Conservation (phyloP, 805 yeast species). For the Metschnikowia arizonensis region DNA sequence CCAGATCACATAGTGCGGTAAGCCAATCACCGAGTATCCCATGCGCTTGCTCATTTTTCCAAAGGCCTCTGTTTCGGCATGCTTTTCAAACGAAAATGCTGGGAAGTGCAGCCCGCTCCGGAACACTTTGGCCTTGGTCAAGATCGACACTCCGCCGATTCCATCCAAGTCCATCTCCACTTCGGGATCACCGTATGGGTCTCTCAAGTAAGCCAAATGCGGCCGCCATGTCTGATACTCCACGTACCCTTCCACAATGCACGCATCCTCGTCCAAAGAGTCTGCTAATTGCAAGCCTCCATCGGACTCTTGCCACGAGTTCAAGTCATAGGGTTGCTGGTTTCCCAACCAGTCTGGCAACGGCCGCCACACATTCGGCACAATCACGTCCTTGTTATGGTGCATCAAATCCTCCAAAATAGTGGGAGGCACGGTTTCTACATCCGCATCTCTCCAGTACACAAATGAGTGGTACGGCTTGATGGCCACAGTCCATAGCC, state of each 20-base stretch:
- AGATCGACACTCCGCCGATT: conserved; percentile 93
- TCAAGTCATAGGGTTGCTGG: conserved; percentile 80
- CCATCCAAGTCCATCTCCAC: conserved; percentile 94
- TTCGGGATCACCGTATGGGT: conserved; percentile 92
- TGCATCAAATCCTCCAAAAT: conserved; percentile 89
- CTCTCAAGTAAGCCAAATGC: conserved; percentile 89
- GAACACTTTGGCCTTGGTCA: conserved; percentile 83
- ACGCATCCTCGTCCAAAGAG: conserved; percentile 83
- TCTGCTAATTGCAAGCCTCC: conserved; percentile 78
- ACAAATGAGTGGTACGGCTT: conserved; percentile 94
- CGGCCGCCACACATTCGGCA: conserved; percentile 93
- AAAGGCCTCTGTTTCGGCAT: conserved; percentile 97
- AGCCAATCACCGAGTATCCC: conserved; percentile 83
- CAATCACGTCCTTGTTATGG: conserved; percentile 86
- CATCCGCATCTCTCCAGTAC: conserved; percentile 97
- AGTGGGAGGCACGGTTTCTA: conserved; percentile 83
- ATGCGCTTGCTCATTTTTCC: conserved; percentile 83
- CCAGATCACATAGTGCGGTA: conserved; percentile 96
- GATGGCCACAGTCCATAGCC: conserved; percentile 83
- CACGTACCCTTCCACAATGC: conserved; percentile 94
- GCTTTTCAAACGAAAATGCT: conserved; percentile 91
- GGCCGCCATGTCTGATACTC: conserved; percentile 99
- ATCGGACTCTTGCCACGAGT: conserved; percentile 82
- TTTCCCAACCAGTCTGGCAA: conserved; percentile 81
- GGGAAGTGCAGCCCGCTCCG: conserved; percentile 91